Conservation (phyloP, 805 yeast genomes). For the Cyberlindnera americana region DNA sequence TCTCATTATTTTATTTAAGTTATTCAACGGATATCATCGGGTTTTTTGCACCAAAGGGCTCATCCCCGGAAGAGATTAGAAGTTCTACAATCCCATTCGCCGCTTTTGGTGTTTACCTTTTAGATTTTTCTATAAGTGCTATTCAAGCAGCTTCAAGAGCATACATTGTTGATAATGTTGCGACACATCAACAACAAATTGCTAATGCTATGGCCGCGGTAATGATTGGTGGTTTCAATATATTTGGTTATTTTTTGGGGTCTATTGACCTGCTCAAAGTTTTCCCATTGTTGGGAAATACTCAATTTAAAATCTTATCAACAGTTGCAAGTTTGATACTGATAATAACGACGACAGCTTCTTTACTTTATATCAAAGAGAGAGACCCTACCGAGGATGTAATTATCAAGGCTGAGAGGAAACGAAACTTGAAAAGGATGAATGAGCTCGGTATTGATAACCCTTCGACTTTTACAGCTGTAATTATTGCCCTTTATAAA, state of each 20-base stretch:
- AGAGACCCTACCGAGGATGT: conserved; percentile 44
- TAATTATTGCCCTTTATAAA: conserved; percentile 24
- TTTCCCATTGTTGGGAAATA: conserved; percentile 39
- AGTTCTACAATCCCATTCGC: conserved; percentile 45
- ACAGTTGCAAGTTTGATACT: conserved; percentile 39
- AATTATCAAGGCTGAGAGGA: conserved; percentile 37
- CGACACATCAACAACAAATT: conserved; percentile 50
- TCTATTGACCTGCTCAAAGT: conserved; percentile 39
- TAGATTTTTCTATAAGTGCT: conserved; percentile 55
- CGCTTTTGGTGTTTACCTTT: conserved; percentile 45
- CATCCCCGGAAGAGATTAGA: conserved; percentile 27
- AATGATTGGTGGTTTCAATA: conserved; percentile 57
- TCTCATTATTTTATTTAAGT: conserved; percentile 42
- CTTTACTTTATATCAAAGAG: conserved; percentile 37
- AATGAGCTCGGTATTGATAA: conserved; percentile 36
- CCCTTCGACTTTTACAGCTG: conserved; percentile 17
- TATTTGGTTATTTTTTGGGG: conserved; percentile 53
- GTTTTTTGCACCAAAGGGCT: conserved; percentile 27
- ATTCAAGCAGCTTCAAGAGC: conserved; percentile 63
- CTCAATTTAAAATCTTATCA: conserved; percentile 51
- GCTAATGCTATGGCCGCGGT: conserved; percentile 69
- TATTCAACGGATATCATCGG: conserved; percentile 42
- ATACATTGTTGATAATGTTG: conserved; percentile 56
- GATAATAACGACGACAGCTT: conserved; percentile 34
- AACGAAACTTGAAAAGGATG: conserved; percentile 31